Percentiles rank a stretch among this genome's conserved stretches.
These are phyloP conservation scores for Capsicum pubescens DNA, from an alignment of 257 asterid species.

Conservation along the genomic window DNA sequence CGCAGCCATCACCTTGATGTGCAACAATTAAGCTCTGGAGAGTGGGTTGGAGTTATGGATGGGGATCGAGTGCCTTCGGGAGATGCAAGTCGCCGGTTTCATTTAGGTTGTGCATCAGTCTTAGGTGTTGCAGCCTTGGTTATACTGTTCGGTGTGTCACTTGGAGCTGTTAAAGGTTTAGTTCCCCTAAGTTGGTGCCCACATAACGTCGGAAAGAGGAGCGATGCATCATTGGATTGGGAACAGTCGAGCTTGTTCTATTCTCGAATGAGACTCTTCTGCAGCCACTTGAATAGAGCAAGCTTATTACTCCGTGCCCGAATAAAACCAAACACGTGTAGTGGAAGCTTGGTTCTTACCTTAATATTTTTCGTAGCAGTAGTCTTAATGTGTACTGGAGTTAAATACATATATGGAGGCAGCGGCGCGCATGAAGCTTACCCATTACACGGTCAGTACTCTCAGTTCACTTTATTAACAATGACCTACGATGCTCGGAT, in stretches of 20 bases:
- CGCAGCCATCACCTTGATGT: constrained; percentile 88
- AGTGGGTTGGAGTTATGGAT: constrained; percentile 86
- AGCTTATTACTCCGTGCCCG: constrained; percentile 60
- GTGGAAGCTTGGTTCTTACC: constrained; percentile 53
- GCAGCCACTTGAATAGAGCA: constrained; percentile 72
- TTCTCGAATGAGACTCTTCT: constrained; percentile 62
- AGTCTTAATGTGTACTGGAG: constrained; percentile 61
- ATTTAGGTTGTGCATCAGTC: constrained; percentile 63
- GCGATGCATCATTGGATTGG: constrained; percentile 63
- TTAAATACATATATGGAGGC: constrained; percentile 71
- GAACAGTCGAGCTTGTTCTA: constrained; percentile 58
- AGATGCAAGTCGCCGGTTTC: constrained; percentile 57
- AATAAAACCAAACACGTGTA: constrained; percentile 60
- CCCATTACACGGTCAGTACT: constrained; percentile 63
- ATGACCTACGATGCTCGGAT: constrained; percentile 97
- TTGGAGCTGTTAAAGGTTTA: constrained; percentile 71
- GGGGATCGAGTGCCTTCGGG: constrained; percentile 93
- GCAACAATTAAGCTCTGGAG: constrained; percentile 76
- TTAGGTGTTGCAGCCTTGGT: constrained; percentile 58
- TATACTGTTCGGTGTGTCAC: constrained; percentile 65
- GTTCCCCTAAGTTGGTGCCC: constrained; percentile 92
- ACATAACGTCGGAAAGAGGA: constrained; percentile 75
- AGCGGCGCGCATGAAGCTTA: constrained; percentile 90
- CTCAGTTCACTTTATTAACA: constrained; percentile 84
- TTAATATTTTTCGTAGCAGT: constrained; percentile 38